These are phyloP conservation scores for Hymenoscyphus occultus DNA, from an alignment of 2,329 filamentous ascomycete genomes.

Conservation along the genomic window DNA sequence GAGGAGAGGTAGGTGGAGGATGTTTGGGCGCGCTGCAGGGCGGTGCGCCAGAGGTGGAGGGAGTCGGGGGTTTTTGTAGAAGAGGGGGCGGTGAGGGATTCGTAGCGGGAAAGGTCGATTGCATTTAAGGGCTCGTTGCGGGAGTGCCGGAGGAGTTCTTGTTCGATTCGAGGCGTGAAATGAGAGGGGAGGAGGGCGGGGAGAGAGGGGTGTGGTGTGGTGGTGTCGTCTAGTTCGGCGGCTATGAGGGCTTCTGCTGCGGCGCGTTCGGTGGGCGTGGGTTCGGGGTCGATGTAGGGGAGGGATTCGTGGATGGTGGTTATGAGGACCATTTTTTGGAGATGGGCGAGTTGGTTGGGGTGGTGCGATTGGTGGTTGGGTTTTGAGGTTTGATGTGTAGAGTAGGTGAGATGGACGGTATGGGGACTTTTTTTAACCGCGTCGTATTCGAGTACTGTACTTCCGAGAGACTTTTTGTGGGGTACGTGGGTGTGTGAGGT, in stretches of 20 bases:
- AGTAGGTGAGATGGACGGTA: too few species aligned
- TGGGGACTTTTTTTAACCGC: too few species aligned
- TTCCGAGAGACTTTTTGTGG: too few species aligned
- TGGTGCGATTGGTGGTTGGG: background rate
- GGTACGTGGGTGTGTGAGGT: too few species aligned
- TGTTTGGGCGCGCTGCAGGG: conserved; percentile 50
- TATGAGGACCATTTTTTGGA: conserved; percentile 30
- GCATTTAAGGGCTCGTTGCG: conserved; percentile 56
- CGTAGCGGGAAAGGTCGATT: conserved; percentile 80
- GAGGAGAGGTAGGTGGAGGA: conserved; percentile 55
- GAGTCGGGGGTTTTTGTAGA: conserved; percentile 37
- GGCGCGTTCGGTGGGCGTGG: conserved; percentile 59
- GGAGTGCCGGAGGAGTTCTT: conserved; percentile 67
- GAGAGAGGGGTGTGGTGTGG: conserved; percentile 49
- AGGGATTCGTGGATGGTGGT: conserved; percentile 33
- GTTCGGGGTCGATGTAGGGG: conserved; percentile 69
- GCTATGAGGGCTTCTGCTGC: conserved; percentile 68
- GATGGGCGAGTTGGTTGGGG: background rate
- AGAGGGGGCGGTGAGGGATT: conserved; percentile 62
- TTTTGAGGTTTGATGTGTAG: background rate
- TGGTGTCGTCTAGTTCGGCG: conserved; percentile 53
- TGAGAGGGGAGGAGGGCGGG: conserved; percentile 52
- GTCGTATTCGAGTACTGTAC: too few species aligned
- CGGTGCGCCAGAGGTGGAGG: conserved; percentile 17
- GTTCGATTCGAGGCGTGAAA: conserved; percentile 64